Evolutionary conservation across 352 stramenopile species (phyloP).

Genomic region (Aphanomyces euteiches): DNA sequence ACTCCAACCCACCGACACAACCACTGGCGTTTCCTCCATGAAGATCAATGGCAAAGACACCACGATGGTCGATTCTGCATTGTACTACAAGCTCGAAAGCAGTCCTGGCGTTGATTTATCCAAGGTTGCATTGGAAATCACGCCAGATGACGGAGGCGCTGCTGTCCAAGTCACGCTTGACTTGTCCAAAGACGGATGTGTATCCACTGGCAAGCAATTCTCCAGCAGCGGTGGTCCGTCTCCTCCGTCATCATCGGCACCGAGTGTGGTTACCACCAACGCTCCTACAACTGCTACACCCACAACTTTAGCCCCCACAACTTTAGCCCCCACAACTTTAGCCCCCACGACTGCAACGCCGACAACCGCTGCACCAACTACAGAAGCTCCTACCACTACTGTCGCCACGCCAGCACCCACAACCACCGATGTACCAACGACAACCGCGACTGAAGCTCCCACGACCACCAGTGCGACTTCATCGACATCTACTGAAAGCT

Average conservation of each 20-base stretch:
- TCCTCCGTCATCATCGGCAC: neutral
- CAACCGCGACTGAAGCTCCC: neutral
- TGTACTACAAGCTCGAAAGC: conserved; percentile 56
- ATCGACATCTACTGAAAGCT: neutral
- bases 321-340: neutral
- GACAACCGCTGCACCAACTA: neutral
- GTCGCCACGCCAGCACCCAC: neutral
- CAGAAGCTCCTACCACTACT: neutral
- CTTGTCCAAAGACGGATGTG: conserved; percentile 20
- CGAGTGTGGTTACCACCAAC: neutral
- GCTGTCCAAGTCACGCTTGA: conserved; percentile 21
- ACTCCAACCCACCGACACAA: conserved; percentile 58
- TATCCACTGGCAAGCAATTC: conserved; percentile 23
- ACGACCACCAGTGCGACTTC: conserved; percentile 2
- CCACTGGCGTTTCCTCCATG: conserved; percentile 48
- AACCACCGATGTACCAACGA: neutral
- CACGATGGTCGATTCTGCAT: conserved; percentile 57
- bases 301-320: neutral
- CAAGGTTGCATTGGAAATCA: conserved; percentile 15
- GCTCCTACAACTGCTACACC: neutral
- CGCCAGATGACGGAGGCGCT: conserved; percentile 6
- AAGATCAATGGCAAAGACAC: conserved; percentile 53
- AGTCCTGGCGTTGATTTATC: conserved; percentile 19
- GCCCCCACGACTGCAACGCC: neutral
- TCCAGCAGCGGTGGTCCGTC: neutral